phyloP scores from a whole-genome alignment of 306 rosid species.

The Vigna angularis region DNA sequence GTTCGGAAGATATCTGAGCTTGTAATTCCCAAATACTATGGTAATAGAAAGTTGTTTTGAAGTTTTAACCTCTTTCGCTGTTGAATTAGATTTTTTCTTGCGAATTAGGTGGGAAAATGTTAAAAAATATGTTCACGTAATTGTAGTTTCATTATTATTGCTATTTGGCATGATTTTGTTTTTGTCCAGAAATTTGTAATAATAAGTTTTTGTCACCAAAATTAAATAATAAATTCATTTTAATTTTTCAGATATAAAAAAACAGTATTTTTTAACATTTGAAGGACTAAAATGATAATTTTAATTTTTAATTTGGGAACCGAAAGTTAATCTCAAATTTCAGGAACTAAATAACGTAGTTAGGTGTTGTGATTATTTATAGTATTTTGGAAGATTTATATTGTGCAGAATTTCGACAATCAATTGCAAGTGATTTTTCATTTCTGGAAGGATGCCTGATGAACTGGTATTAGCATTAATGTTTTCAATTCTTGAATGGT shows the following conservation, averaged over 20 bases:
- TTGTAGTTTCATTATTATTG: neutral
- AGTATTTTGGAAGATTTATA: conserved; percentile 1
- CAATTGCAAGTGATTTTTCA: conserved; percentile 27
- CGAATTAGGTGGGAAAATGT: neutral
- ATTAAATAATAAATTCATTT: too few relatives aligned
- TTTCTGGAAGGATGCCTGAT: conserved; percentile 9
- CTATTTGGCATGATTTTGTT: neutral
- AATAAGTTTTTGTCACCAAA: too few relatives aligned
- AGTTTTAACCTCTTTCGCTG: neutral
- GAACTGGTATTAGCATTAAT: neutral
- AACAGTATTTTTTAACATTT: too few relatives aligned
- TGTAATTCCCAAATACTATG: conserved; percentile 63
- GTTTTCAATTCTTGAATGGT: conserved; percentile 28
- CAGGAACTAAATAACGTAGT: too few relatives aligned
- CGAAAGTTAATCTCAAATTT: too few relatives aligned
- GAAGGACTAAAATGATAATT: too few relatives aligned
- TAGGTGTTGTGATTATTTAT: neutral
- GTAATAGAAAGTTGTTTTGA: conserved; percentile 39
- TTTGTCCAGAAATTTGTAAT: too few relatives aligned
- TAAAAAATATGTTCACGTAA: neutral
- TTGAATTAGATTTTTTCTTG: conserved; percentile 16
- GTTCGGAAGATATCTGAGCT: conserved; percentile 68
- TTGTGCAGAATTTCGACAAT: conserved; percentile 15
- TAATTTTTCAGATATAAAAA: too few relatives aligned
- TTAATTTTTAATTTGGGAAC: too few relatives aligned